Conservation (phyloP, 257 asterid genomes). For the Striga asiatica region DNA sequence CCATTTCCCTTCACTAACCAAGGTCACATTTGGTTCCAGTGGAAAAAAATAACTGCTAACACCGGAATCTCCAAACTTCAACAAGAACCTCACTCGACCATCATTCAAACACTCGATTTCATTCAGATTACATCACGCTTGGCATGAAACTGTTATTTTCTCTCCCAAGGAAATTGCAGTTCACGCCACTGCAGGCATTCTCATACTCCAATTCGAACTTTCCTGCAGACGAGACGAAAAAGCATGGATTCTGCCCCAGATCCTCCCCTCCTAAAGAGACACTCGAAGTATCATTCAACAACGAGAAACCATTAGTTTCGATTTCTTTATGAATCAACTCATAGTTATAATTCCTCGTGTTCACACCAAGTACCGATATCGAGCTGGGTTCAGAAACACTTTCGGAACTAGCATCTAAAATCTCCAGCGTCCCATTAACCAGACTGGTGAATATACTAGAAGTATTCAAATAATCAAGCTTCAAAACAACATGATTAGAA, state of each 20-base stretch:
- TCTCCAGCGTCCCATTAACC: conserved; percentile 62
- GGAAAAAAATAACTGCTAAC: conserved; percentile 22
- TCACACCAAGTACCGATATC: conserved; percentile 44
- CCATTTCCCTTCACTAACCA: conserved; percentile 82
- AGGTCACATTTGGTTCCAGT: conserved; percentile 43
- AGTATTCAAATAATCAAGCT: conserved; percentile 63
- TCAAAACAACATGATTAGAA: conserved; percentile 41
- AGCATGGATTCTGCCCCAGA: conserved; percentile 27
- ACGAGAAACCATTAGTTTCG: conserved; percentile 30
- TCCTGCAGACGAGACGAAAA: conserved; percentile 26
- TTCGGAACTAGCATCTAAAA: conserved; percentile 16
- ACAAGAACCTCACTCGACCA: conserved; percentile 63
- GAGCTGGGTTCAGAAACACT: conserved; percentile 17
- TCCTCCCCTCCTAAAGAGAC: conserved; percentile 38
- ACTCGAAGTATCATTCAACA: conserved; percentile 29
- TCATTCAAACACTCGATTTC: conserved; percentile 44
- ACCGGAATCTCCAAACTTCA: conserved; percentile 35
- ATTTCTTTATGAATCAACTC: conserved; percentile 56
- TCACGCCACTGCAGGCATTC: conserved; percentile 44
- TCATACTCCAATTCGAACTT: conserved; percentile 36
- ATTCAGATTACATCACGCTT: conserved; percentile 28
- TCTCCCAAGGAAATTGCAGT: conserved; percentile 47
- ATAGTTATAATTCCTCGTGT: conserved; percentile 54
- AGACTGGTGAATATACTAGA: conserved; percentile 52
- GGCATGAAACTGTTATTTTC: conserved; percentile 32